Conservation (phyloP, 2,329 filamentous ascomycete species). For the Diaporthe sp. region DNA sequence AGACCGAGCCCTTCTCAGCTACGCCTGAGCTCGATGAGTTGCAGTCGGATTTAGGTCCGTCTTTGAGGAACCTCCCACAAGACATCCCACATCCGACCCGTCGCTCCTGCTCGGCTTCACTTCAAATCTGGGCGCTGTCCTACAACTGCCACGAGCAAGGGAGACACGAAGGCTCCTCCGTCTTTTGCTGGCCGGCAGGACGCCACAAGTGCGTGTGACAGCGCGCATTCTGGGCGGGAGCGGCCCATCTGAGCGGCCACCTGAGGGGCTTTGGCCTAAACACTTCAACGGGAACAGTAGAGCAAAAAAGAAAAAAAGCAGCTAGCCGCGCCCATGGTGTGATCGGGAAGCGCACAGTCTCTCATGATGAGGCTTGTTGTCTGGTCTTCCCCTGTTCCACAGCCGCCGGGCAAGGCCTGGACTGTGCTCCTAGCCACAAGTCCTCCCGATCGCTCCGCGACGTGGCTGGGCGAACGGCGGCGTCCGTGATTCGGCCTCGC, state of each 20-base stretch:
- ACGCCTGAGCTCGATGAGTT: neutral
- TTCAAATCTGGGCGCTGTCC: slow-evolving; percentile 32
- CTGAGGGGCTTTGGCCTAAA: slow-evolving; percentile 25
- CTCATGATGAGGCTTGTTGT: slow-evolving; percentile 13
- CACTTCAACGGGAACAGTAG: slow-evolving; percentile 22
- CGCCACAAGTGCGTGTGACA: slow-evolving; percentile 15
- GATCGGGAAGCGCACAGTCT: slow-evolving; percentile 32
- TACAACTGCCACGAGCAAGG: slow-evolving; percentile 23
- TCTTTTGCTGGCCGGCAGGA: neutral
- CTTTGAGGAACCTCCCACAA: slow-evolving; percentile 39
- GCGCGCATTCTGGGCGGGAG: slow-evolving; percentile 23
- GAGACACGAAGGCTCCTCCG: neutral
- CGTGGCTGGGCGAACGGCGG: slow-evolving; percentile 25
- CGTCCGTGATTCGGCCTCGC: slow-evolving; percentile 20
- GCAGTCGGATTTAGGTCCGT: slow-evolving; percentile 39
- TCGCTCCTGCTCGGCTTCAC: slow-evolving; percentile 33
- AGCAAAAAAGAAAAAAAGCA: slow-evolving; percentile 32
- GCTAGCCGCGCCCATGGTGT: slow-evolving; percentile 32
- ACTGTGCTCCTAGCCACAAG: slow-evolving; percentile 22
- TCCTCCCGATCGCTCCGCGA: slow-evolving; percentile 21
- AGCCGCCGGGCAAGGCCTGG: slow-evolving; percentile 25
- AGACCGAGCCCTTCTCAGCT: neutral
- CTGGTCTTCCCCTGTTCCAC: slow-evolving; percentile 27
- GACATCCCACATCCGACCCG: slow-evolving; percentile 37
- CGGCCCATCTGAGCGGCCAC: slow-evolving; percentile 26